A percentile compares a stretch with the other conserved stretches of the same genome.
Conservation (phyloP, 1,139 yeast genomes). For the Candida sanyaensis region DNA sequence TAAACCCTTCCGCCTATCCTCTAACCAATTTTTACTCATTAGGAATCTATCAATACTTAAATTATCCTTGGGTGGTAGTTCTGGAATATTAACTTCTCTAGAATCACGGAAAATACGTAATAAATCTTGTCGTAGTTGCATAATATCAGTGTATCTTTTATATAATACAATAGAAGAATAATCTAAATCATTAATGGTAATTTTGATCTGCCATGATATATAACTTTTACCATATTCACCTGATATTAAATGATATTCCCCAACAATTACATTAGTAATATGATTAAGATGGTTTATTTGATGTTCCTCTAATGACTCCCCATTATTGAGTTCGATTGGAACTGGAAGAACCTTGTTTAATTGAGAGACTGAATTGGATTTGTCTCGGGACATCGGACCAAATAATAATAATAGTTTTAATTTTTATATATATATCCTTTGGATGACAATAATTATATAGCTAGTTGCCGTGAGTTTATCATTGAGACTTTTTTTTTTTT, state of each 20-base stretch:
- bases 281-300: slow-evolving; percentile 20
- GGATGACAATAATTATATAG: too few species aligned
- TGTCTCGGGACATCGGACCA: slow-evolving; percentile 8
- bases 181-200: slow-evolving; percentile 42
- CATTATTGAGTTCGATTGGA: slow-evolving; percentile 34
- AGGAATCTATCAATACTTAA: slow-evolving; percentile 51
- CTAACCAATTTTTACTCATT: slow-evolving; percentile 52
- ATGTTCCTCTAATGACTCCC: slow-evolving; percentile 20
- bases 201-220: slow-evolving; percentile 49
- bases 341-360: slow-evolving; percentile 38
- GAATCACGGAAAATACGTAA: slow-evolving; percentile 4
- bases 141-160: slow-evolving; percentile 70
- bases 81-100: slow-evolving; percentile 51
- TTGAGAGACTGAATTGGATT: slow-evolving; percentile 23
- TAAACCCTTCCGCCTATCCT: slow-evolving; percentile 62
- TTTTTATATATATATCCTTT: too few species aligned
- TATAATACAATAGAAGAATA: slow-evolving; percentile 53
- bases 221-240: slow-evolving; percentile 45
- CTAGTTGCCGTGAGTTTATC: too few species aligned
- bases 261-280: slow-evolving; percentile 41
- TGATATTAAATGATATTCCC: slow-evolving; percentile 37
- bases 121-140: slow-evolving; percentile 45
- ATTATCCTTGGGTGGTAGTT: slow-evolving; percentile 63
- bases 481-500: too few species aligned
- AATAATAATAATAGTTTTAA: too few species aligned